phyloP scores from a whole-genome alignment of 768 basidiomycete species.

The Phaeotremella fagi region DNA sequence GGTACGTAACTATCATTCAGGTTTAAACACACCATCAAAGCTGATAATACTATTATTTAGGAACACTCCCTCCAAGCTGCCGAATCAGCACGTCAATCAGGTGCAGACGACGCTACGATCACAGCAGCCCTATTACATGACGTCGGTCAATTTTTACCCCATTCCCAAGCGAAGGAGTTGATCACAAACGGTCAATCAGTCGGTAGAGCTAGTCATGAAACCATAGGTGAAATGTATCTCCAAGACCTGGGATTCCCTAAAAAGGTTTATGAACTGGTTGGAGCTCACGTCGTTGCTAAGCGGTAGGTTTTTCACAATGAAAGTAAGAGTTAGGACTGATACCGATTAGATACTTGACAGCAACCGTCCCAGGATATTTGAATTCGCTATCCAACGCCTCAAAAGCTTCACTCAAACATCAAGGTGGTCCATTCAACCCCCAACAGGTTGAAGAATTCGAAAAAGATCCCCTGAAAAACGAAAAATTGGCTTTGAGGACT shows the following conservation, averaged over 20 bases:
- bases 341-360: conserved; percentile 6
- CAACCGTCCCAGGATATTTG: conserved; percentile 7
- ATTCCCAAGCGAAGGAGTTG: conserved; percentile 5
- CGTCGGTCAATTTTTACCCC: conserved; percentile 12
- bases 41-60: not conserved
- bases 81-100: conserved; percentile 1
- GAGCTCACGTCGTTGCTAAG: conserved; percentile 14
- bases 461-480: conserved; percentile 3
- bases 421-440: conserved; percentile 12
- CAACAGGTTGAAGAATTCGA: conserved; percentile 2
- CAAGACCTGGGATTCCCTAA: conserved; percentile 6
- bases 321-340: not conserved
- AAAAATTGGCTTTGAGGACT: conserved; percentile 9
- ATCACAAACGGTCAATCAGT: not conserved
- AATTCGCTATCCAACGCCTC: conserved; percentile 1
- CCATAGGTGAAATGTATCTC: conserved; percentile 7
- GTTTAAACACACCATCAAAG: not conserved
- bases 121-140: conserved; percentile 12
- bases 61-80: conserved; percentile 10
- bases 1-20: not conserved
- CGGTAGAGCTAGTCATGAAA: conserved; percentile 7
- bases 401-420: conserved; percentile 10
- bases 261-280: conserved; percentile 13
- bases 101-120: conserved; percentile 10
- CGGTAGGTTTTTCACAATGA: not conserved